These are phyloP conservation scores for Phanerodontia chrysosporium DNA, from an alignment of 768 basidiomycete genomes.

Conservation along the genomic window DNA sequence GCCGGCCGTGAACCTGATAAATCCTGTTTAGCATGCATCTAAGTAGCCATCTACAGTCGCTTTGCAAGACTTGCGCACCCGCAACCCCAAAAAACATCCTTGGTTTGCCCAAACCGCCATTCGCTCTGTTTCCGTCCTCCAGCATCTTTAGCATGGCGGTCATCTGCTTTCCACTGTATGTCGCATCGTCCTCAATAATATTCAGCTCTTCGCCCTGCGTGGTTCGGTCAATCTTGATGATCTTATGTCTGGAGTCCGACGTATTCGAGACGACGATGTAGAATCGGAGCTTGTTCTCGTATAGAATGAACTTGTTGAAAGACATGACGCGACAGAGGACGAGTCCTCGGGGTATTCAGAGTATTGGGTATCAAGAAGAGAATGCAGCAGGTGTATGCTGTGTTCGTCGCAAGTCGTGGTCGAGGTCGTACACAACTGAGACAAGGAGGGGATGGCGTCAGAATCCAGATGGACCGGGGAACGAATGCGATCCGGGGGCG, in stretches of 20 bases:
- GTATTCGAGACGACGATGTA: constrained; percentile 91
- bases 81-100: constrained; percentile 80
- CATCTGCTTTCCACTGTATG: constrained; percentile 89
- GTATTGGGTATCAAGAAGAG: no score
- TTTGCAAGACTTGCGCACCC: constrained; percentile 38
- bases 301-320: constrained; percentile 84
- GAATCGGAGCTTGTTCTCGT: constrained; percentile 91
- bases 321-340: constrained; percentile 12
- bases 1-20: constrained; percentile 89
- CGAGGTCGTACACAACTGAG: no score
- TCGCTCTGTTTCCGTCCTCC: constrained; percentile 87
- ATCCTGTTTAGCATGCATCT: constrained; percentile 45
- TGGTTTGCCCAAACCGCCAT: constrained; percentile 81
- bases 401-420: no score
- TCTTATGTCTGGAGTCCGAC: constrained; percentile 83
- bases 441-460: no score
- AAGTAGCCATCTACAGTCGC: background rate
- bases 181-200: constrained; percentile 82
- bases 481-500: no score
- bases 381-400: no score
- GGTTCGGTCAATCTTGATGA: constrained; percentile 91
- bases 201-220: constrained; percentile 52
- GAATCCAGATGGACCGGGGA: no score
- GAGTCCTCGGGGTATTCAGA: no score
- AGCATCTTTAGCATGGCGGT: constrained; percentile 90